Evolutionary conservation across 352 stramenopile species (phyloP), one percentile per base, ranked within the genome.

Genomic region (Pythium brassicae): DNA sequence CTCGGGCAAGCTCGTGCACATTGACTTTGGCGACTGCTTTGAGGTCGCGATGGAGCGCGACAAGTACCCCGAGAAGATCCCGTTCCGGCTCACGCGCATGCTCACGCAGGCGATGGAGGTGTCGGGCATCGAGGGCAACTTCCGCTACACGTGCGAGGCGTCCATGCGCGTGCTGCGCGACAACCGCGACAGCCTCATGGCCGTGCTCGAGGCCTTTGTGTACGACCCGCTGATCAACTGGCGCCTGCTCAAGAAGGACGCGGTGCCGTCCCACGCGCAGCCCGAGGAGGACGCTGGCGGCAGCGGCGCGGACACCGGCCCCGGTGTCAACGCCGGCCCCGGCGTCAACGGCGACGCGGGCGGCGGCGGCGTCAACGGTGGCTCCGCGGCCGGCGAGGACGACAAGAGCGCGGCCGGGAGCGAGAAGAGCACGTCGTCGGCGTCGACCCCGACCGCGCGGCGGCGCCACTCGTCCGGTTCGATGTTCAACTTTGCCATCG

Each of bases 1-100:
- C n/a, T 99, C 95, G 53, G 97, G 97, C n/a, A 98, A 98, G 74
- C 86, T 99, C 29, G 80, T 99, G 23, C 98, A 99, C 71, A 99
- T 99, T 62, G 96, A 99, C 62, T 99, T 99, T 68, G 96, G 96
- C 27, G 96, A 98, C 66, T 95, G 86, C 52, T 99, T 99, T 65
- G 98, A 99, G 74, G 97, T 99, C 44, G 97, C 97, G 20, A 99
- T 99, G 96, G 91, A 99, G 57, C 86, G 97, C 44, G 96, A 99
- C 51, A 99, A 99, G 74, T 99, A 98, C 65, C 98, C 98, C 1
- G 98, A 99, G 72, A 99, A 97, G 62, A 97, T 99, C 26, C 98
- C 98, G n/a, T 99, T 99, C 78, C 94, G 98, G 17, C 80, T 99
- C 12, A 99, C 98, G 40, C 86, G 98, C 34, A 99, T 99, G 97